Base-by-base conservation (phyloP, 352 stramenopile species). In the Phytopythium litorale region DNA sequence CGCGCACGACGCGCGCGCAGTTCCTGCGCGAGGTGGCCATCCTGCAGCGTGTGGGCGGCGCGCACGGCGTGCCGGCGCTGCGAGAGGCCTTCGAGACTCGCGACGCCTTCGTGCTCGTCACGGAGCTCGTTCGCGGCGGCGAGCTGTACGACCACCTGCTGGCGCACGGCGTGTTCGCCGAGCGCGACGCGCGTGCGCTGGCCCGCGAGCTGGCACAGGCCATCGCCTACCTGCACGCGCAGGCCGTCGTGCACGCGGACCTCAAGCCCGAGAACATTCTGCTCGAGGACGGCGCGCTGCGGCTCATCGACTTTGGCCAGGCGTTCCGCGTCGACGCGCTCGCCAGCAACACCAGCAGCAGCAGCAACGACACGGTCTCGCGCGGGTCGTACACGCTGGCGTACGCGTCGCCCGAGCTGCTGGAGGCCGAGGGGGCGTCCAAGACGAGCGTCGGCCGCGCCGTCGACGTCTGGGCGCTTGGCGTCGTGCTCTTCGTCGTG, bases 251-350 rank as follows among this genome's bases (percentile, higher is more conserved):
- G 25, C 77, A 87, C 58, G 77, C 72, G 1, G 77, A 87, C 46
- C 28, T 87, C 28, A 87, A 87, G 64, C 77, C 73, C 13, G 77
- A 87, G 59, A 87, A 87, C 58, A 84, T 87, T 50, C 57, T 87
- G 30, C 54, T 86, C n/a, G 12, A 23, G 11, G 55, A 35, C 3
- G 37, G 42, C 23, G 55, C 15, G 25, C 67, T 98, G 28, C 71
- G 78, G 16, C 71, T 92, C 37, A 88, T 89, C 42, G 81, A 92
- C 70, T 92, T 92, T 71, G 83, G 83, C 11, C 77, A 98, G 38
- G 88, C 86, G 16, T 85, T 81, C 56, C 64, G 61, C 12, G 51
- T 78, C 33, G 48, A 73, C 4, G 62, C 68, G 15, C 30, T 48
- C 3, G 13, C 18, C 8, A 48, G 18, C 9, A 48, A 0, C 9